These are phyloP conservation scores for Ajuga chamaepitys DNA, from an alignment of 257 asterid genomes.

Conservation along the genomic window DNA sequence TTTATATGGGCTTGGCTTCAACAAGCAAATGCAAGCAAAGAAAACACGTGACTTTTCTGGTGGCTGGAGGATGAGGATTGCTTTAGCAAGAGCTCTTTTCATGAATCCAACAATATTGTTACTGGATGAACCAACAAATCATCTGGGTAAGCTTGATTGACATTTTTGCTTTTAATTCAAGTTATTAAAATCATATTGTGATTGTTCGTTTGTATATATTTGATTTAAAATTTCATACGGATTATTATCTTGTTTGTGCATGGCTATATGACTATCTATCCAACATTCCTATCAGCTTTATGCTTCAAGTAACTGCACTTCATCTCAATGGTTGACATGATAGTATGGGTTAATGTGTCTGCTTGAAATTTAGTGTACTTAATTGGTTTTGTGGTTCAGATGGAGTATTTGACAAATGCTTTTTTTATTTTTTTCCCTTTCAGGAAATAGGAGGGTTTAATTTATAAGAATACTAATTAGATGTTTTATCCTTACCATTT, in stretches of 20 bases:
- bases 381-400: too few species aligned
- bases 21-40: conserved; percentile 85
- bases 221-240: background rate
- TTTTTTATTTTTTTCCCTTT: too few species aligned
- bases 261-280: too few species aligned
- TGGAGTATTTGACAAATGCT: too few species aligned
- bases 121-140: conserved; percentile 98
- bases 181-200: background rate
- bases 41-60: conserved; percentile 95
- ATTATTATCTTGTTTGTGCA: background rate
- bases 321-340: too few species aligned
- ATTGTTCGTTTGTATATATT: background rate
- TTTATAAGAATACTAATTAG: too few species aligned
- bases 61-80: conserved; percentile 99
- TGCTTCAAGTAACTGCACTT: too few species aligned
- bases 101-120: conserved; percentile 91
- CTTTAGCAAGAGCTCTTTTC: conserved; percentile 91
- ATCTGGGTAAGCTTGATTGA: conserved; percentile 55
- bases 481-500: background rate
- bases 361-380: too few species aligned
- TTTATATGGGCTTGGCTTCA: conserved; percentile 84
- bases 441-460: too few species aligned
- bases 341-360: too few species aligned
- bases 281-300: too few species aligned
- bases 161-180: background rate